Base-by-base conservation (phyloP, 441 rosid genomes). In the Isatis lusitanica region DNA sequence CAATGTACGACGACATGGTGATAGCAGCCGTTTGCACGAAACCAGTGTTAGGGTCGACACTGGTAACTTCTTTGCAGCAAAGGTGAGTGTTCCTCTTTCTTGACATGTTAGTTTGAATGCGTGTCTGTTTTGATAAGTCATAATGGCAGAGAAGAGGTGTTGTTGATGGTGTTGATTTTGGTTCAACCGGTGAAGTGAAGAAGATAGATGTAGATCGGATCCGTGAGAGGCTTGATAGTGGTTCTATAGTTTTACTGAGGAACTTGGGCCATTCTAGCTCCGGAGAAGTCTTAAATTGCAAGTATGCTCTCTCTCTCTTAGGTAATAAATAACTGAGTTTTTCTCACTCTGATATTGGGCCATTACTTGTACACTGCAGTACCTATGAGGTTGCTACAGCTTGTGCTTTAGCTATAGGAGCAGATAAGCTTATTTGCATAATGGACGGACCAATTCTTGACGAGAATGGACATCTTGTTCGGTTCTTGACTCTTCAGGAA, bases 381-480 rank as follows among this genome's bases (percentile, higher is more conserved):
- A 92, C 95, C 46, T 94, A 90, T 71, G 98, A 94, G 85, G 97
- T 94, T 52, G 97, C 98, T 63, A 94, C 98, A 18, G 97, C 98
- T 21, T 94, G 98, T 85, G 98, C 98, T 50, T 79, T 90, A 66
- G 97, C 98, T 51, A 86, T 94, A 80, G 93, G 86, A 59, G 98
- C 97, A 66, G 97, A 94, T 78, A 94, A 94, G 81, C 98, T 94
- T 82, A 90, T 94, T 60, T 90, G 97, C 74, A 75, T 90, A 57
- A 85, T 90, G 78, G 97, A 94, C 66, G 98, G 97, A 73, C 97
- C 97, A n/a, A 88, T 94, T 75, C 78, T 83, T 33, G 97, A 94
- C 68, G 97, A 90, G 79, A 85, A 78, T 76, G 92, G 90, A 36
- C 97, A 79, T 78, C 95, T 88, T 62, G 84, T 94, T 66, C 90